Conservation (phyloP, 306 rosid genomes). For the Boehmeria nivea region DNA sequence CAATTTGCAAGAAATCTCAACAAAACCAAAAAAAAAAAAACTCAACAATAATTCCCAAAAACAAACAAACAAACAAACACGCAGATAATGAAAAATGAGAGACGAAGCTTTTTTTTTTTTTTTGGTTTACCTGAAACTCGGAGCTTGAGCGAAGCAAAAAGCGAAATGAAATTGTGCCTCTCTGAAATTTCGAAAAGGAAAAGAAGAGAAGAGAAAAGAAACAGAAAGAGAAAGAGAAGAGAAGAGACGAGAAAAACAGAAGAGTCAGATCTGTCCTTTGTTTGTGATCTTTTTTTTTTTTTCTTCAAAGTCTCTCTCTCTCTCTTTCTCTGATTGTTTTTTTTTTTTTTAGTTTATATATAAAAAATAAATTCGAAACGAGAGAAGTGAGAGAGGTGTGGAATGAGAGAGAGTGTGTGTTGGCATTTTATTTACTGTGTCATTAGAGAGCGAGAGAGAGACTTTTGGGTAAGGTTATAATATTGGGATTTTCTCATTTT, state of each 20-base stretch:
- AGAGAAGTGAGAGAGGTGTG: background rate
- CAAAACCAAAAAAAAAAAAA: slow-evolving; percentile 4
- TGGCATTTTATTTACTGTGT: background rate
- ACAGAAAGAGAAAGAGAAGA: background rate
- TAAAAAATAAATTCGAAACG: background rate
- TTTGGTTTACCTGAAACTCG: background rate
- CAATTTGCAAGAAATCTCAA: slow-evolving; percentile 8
- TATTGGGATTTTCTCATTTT: too few species aligned
- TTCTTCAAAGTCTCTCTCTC: background rate
- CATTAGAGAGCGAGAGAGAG: too few species aligned
- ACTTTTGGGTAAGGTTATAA: too few species aligned
- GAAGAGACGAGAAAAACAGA: background rate
- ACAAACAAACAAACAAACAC: too few species aligned
- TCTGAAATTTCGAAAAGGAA: background rate
- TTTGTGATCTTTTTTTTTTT: too few species aligned
- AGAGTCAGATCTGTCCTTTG: slow-evolving; percentile 3
- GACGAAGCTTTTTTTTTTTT: background rate
- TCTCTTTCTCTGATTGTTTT: background rate
- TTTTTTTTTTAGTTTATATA: too few species aligned
- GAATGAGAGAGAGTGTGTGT: background rate
- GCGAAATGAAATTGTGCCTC: too few species aligned
- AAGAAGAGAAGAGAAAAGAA: background rate
- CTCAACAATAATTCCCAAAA: too few species aligned
- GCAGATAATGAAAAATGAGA: too few species aligned
- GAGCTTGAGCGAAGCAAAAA: too few species aligned